Base-by-base conservation (phyloP, 2,329 filamentous ascomycete genomes). In the Colletotrichum viniferum region DNA sequence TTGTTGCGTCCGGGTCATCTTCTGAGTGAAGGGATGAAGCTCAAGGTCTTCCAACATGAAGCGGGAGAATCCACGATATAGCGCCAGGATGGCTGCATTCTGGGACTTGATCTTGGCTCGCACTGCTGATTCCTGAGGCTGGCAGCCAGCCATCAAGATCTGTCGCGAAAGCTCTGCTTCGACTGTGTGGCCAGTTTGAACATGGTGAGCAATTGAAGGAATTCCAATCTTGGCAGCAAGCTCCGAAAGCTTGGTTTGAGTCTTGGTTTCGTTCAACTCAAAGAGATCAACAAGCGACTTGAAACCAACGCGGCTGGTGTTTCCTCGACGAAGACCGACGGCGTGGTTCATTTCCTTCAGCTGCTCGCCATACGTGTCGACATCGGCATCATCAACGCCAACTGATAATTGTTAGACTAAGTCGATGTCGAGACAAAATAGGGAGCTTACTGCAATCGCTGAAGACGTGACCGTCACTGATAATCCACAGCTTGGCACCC, bases 1-100 rank as follows among this genome's bases (percentile, higher is more conserved):
- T 58, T 79, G 77, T 69, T 81, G 78, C 18, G 78, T 82, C 16
- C 79, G 80, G 38, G 77, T 81, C 73, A 81, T 77, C 5, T 64
- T 61, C n/a, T 72, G 74, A 7, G 81, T 81, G 12, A 77, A 79
- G 0, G 77, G 78, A 56, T 81, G 81, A 4, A 77, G 77, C 34
- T 80, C 78, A 7, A 83, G 77, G 69, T 84, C 82, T 70, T 84
- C 79, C 30, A 84, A 78, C 81, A 84, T 93, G 58, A 94, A 85
- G 48, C 91, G 90, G 28, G 92, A 92, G 80, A 92, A 93, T 60
- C 90, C 87, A 70, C 88, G 87, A 80, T 94, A 93, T 71, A 88
- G 85, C 6, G 86, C 85, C 38, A 94, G 83, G 28, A 78, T 76
- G 77, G 80, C 71, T 76, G 81, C n/a, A 78, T 83, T 79, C 78